Evolutionary conservation across 148 eudicot genomes (phyloP).

Genomic region (Drosera capensis): DNA sequence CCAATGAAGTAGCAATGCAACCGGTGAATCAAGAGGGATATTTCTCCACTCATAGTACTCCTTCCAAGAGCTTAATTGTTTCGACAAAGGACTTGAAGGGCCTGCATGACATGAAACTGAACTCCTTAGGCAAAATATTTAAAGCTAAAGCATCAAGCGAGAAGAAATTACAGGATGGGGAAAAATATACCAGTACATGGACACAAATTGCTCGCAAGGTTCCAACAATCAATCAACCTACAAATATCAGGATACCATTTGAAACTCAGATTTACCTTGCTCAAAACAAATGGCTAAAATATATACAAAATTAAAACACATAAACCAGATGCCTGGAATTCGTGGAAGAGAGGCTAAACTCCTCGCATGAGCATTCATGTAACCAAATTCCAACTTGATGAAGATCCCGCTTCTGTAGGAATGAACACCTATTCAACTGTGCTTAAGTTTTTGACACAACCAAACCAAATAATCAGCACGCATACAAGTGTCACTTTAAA

Average conservation of each 20-base stretch:
- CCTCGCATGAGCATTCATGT: constrained; percentile 58
- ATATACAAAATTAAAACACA: not conserved
- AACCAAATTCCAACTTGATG: constrained; percentile 72
- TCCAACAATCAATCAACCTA: constrained; percentile 51
- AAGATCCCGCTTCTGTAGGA: constrained; percentile 34
- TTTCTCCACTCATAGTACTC: constrained; percentile 89
- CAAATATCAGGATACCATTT: not conserved
- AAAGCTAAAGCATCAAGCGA: not conserved
- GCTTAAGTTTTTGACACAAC: too few relatives aligned
- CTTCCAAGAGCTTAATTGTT: constrained; percentile 53
- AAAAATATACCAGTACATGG: constrained; percentile 60
- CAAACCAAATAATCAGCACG: too few relatives aligned
- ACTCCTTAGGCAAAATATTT: not conserved
- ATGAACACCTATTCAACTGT: too few relatives aligned
- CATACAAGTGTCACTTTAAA: too few relatives aligned
- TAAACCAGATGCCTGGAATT: constrained; percentile 21
- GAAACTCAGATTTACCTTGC: not conserved
- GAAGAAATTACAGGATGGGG: constrained; percentile 3
- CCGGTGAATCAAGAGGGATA: constrained; percentile 64
- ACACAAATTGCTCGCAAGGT: constrained; percentile 41
- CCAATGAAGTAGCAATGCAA: constrained; percentile 83
- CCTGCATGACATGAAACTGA: constrained; percentile 30
- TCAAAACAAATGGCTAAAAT: not conserved
- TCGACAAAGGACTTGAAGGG: constrained; percentile 33
- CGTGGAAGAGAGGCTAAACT: constrained; percentile 5